A percentile compares a stretch with the other conserved stretches of the same genome.
phyloP scores from a whole-genome alignment of 129 eudicot genomes.

The Escallonia herrerae region DNA sequence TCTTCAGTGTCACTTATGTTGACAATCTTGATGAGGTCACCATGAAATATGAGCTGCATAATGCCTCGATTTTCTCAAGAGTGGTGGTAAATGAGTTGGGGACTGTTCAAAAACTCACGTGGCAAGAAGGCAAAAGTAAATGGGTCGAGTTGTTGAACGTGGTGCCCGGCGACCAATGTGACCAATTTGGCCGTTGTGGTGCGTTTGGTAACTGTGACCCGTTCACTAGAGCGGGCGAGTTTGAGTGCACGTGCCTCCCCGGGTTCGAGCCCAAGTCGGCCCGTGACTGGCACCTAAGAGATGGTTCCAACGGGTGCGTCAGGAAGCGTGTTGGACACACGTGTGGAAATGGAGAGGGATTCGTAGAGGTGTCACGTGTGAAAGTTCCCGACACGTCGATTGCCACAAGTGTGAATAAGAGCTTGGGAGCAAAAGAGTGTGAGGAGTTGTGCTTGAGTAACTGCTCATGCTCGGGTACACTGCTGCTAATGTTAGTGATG shows the following conservation, averaged over 20 bases:
- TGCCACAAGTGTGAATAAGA: slow-evolving; percentile 7
- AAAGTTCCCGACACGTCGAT: slow-evolving; percentile 30
- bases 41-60: neutral
- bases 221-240: neutral
- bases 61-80: slow-evolving; percentile 17
- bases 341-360: slow-evolving; percentile 16
- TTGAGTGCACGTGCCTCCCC: slow-evolving; percentile 26
- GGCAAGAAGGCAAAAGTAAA: neutral
- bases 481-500: slow-evolving; percentile 10
- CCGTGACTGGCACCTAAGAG: slow-evolving; percentile 26
- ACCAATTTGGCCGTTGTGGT: slow-evolving; percentile 22
- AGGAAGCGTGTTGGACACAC: slow-evolving; percentile 11
- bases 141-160: slow-evolving; percentile 23
- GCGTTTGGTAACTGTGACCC: slow-evolving; percentile 10
- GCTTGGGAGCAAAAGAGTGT: slow-evolving; percentile 13
- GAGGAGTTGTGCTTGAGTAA: slow-evolving; percentile 21
- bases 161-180: slow-evolving; percentile 27
- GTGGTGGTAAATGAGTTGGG: slow-evolving; percentile 20
- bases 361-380: slow-evolving; percentile 9
- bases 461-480: slow-evolving; percentile 27
- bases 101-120: slow-evolving; percentile 12
- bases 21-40: slow-evolving; percentile 20
- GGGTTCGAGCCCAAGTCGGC: slow-evolving; percentile 25
- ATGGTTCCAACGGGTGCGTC: slow-evolving; percentile 28
- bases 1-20: slow-evolving; percentile 8